A percentile compares a stretch with the other conserved stretches of the same genome.
These are phyloP conservation scores for Blastocystis sp. DNA, from an alignment of 352 stramenopile genomes.

Conservation along the genomic window DNA sequence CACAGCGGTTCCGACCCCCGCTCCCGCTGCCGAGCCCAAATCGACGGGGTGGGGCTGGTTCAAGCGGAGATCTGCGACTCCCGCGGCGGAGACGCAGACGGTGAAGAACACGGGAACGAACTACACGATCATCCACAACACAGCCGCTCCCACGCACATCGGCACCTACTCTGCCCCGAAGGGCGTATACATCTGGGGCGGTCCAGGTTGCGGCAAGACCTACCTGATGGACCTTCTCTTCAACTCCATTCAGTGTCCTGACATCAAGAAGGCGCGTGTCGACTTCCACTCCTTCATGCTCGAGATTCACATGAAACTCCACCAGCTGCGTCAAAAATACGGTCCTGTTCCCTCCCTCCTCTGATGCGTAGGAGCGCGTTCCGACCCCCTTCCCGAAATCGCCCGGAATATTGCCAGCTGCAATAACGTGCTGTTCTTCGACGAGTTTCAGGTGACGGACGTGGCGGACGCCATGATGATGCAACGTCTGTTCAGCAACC, in stretches of 20 bases:
- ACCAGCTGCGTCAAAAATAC: constrained; percentile 83
- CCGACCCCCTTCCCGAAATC: constrained; percentile 77
- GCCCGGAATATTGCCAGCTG: constrained; percentile 81
- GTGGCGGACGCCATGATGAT: constrained; percentile 93
- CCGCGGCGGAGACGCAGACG: not conserved
- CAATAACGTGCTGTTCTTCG: constrained; percentile 88
- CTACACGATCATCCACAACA: constrained; percentile 55
- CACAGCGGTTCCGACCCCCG: not conserved
- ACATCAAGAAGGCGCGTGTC: constrained; percentile 80
- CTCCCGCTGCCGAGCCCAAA: not conserved
- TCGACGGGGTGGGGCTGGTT: constrained; percentile 46
- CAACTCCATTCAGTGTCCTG: constrained; percentile 72
- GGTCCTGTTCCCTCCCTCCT: constrained; percentile 23
- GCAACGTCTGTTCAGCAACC: constrained; percentile 85
- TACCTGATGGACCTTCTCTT: constrained; percentile 94
- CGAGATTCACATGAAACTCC: constrained; percentile 87
- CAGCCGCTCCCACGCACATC: not conserved
- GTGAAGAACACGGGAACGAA: constrained; percentile 65
- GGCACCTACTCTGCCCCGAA: constrained; percentile 74
- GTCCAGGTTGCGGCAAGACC: constrained; percentile 90
- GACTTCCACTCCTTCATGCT: constrained; percentile 97
- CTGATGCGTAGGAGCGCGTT: constrained; percentile 24
- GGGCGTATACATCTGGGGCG: constrained; percentile 89
- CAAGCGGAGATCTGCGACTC: constrained; percentile 7
- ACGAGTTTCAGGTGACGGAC: constrained; percentile 97